These are phyloP conservation scores for Trichoderma arundinaceum DNA, from an alignment of 2,329 filamentous ascomycete species.

Conservation along the genomic window DNA sequence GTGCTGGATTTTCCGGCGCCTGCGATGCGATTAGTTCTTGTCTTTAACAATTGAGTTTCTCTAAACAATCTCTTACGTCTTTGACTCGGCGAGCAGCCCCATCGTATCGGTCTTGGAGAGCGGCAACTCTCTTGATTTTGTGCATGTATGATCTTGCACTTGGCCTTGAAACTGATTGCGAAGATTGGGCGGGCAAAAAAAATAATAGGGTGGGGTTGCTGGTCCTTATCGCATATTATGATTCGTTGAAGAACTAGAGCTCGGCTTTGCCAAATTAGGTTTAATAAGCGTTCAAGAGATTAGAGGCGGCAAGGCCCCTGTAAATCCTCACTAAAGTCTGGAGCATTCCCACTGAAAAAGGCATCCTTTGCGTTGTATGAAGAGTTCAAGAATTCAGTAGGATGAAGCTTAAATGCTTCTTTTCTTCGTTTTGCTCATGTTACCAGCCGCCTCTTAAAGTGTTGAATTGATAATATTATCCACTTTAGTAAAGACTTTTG, in stretches of 20 bases:
- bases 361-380: background rate
- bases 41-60: background rate
- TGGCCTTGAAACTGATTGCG: constrained; percentile 27
- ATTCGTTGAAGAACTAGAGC: constrained; percentile 36
- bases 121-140: background rate
- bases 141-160: constrained; percentile 14
- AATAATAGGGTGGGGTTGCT: constrained; percentile 41
- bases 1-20: constrained; percentile 72
- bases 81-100: constrained; percentile 47
- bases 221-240: constrained; percentile 39
- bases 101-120: constrained; percentile 35
- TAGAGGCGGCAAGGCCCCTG: background rate
- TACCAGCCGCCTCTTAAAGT: too few relatives aligned
- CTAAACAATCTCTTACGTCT: constrained; percentile 40
- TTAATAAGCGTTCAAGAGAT: background rate
- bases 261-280: background rate
- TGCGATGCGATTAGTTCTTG: constrained; percentile 35
- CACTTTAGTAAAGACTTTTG: too few relatives aligned
- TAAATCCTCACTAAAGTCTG: constrained; percentile 1
- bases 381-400: too few relatives aligned
- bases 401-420: too few relatives aligned
- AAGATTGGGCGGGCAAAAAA: constrained; percentile 40
- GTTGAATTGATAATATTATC: too few relatives aligned
- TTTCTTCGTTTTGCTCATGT: too few relatives aligned
- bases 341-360: background rate